Base-by-base conservation (phyloP, 208 protist species). In the Endotrypanum monterogeii region DNA sequence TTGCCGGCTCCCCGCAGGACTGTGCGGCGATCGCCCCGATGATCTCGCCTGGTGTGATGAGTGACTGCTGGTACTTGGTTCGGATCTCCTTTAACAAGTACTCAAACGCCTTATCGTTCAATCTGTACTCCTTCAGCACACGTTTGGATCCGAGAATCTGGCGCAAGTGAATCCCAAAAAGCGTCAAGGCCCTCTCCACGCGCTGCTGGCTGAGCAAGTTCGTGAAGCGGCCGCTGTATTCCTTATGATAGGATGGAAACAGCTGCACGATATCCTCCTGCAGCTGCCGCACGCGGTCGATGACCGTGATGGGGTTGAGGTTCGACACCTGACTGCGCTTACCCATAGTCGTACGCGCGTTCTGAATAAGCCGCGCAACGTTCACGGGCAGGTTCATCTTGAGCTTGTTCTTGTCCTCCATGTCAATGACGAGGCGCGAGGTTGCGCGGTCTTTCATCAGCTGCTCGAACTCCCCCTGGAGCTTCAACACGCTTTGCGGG, bases 1-100 rank as follows among this genome's bases (percentile, higher is more conserved):
- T 99, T 3, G 99, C 98, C 18, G 99, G 99, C 86, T 99, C 99
- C 44, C 99, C 99, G 74, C 99, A 99, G 11, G 97, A 99, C 92
- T 99, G 99, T 16, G 99, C 99, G 25, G 99, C 99, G 48, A 99
- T 92, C 23, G 98, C 91, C 56, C 99, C 99, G 76, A 99, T 98
- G 82, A 97, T 99, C 84, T 99, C 99, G 56, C 99, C 99, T 25
- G 99, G 98, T 32, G 97, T 83, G 51, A 94, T 93, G n/a, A 98
- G 72, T 6, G 98, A 86, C 73, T 95, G 85, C 46, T 96, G 78
- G 86, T 99, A 99, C 54, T 94, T 94, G 37, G 79, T 89, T 37
- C 95, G 80, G 62, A 99, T 97, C 78, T 99, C 98, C 77, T 98
- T 99, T 16, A 99, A 44, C 41, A 99, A 52, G 85, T 96, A 99